phyloP scores from a whole-genome alignment of 2,329 filamentous ascomycete genomes.

The Colletotrichum sidae region DNA sequence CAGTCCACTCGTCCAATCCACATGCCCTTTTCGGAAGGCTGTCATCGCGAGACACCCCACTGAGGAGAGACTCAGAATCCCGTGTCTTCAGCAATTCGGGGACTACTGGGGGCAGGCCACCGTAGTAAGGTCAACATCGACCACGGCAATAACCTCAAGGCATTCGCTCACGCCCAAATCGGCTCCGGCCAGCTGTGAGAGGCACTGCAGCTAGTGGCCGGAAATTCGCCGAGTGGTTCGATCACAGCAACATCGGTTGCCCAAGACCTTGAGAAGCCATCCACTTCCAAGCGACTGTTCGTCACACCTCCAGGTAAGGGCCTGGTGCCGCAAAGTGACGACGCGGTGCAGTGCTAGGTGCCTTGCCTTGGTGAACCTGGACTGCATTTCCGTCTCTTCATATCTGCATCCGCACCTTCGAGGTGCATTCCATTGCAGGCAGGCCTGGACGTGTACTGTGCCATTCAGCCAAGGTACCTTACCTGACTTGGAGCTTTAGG shows the following conservation, averaged over 20 bases:
- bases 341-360: conserved; percentile 26
- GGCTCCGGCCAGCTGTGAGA: background rate
- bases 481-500: background rate
- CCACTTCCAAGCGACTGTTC: background rate
- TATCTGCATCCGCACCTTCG: background rate
- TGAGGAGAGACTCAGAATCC: conserved; percentile 1
- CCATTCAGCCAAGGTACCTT: too few species aligned
- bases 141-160: too few species aligned
- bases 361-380: conserved; percentile 7
- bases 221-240: conserved; percentile 32
- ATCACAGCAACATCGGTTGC: conserved; percentile 6
- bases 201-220: conserved; percentile 14
- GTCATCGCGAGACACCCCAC: conserved; percentile 1
- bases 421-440: background rate
- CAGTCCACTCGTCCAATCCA: background rate
- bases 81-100: too few species aligned
- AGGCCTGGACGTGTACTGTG: too few species aligned
- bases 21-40: conserved; percentile 15
- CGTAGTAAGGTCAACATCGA: too few species aligned
- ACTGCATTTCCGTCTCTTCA: conserved; percentile 7
- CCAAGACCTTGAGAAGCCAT: background rate
- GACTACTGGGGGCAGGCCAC: too few species aligned
- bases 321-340: conserved; percentile 24
- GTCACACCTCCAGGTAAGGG: too few species aligned
- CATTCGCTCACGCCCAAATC: too few species aligned